phyloP scores from a whole-genome alignment of 371 early-diverging fungal genomes.

The Actinomortierella ambigua region DNA sequence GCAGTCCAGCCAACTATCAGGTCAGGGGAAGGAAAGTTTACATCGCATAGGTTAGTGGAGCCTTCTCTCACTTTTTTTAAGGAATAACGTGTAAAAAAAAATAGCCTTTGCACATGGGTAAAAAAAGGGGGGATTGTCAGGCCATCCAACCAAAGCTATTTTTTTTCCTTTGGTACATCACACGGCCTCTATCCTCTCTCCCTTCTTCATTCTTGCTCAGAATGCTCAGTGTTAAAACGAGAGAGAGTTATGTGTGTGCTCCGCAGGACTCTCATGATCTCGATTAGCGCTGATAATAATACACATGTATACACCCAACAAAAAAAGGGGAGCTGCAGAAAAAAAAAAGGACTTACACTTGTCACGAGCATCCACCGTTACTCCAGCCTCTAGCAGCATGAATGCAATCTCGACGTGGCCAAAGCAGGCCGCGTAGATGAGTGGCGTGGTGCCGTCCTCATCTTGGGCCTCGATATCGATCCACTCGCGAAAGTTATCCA shows the following conservation, averaged over 20 bases:
- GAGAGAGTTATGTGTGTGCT: slow-evolving; percentile 1
- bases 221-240: not conserved
- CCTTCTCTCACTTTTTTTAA: not conserved
- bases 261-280: not conserved
- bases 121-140: too few species aligned
- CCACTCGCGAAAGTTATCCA: slow-evolving; percentile 59
- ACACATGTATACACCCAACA: not conserved
- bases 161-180: not conserved
- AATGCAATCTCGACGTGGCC: slow-evolving; percentile 75
- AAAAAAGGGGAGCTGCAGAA: too few species aligned
- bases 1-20: slow-evolving; percentile 89
- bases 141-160: not conserved
- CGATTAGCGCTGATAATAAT: slow-evolving; percentile 1
- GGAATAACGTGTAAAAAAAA: too few species aligned
- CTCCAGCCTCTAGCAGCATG: slow-evolving; percentile 74
- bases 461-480: slow-evolving; percentile 83
- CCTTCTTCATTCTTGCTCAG: not conserved
- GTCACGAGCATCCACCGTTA: slow-evolving; percentile 78
- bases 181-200: not conserved
- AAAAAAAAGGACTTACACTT: slow-evolving; percentile 57
- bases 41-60: not conserved
- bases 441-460: slow-evolving; percentile 82
- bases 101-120: too few species aligned
- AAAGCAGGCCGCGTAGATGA: slow-evolving; percentile 90
- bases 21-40: not conserved